Base-by-base conservation (phyloP, 805 yeast genomes). In the Naumovozyma castellii region DNA sequence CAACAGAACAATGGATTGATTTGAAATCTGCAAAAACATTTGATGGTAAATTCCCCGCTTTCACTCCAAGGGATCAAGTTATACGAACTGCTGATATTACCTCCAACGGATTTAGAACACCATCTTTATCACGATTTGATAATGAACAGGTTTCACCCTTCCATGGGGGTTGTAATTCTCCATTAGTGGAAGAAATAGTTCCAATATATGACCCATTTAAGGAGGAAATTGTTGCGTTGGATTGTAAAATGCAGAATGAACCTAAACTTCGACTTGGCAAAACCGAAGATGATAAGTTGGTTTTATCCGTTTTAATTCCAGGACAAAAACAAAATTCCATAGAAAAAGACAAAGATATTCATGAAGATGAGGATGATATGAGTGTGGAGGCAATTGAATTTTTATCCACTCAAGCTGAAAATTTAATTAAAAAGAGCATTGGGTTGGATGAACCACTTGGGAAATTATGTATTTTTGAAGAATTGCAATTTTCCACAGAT, bases 401-500 rank as follows among this genome's bases (percentile, higher is more conserved):
- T 22, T 22, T 22, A 10, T 6, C 6, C 6, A 22, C 10, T 6
- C 27, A 22, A 10, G 27, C 27, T 6, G 27, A 22, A 10, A 22
- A 6, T 6, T 22, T 6, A 6, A 22, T 22, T 22, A 22, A 10
- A 22, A 10, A 22, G 27, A 6, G 10, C 10, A 22, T 22, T 10
- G 27, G 10, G 6, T 6, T 22, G 27, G 10, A 22, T 6, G 27
- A 22, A 22, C 27, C 6, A 10, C 10, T 22, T 6, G 27, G 27
- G 27, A 22, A 22, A 22, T 10, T 22, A 10, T 10, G 27, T 22
- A 22, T 22, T 22, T 22, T 22, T 22, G 27, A 22, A 13, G 13
- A 14, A 29, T 9, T 70, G 17, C 57, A 61, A 15, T 64, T 71
- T 15, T 68, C 75, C 13, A 57, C 65, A 3, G 69, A 69, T 48